phyloP scores from a whole-genome alignment of 2,329 filamentous ascomycete genomes.

The Colletotrichum lini region DNA sequence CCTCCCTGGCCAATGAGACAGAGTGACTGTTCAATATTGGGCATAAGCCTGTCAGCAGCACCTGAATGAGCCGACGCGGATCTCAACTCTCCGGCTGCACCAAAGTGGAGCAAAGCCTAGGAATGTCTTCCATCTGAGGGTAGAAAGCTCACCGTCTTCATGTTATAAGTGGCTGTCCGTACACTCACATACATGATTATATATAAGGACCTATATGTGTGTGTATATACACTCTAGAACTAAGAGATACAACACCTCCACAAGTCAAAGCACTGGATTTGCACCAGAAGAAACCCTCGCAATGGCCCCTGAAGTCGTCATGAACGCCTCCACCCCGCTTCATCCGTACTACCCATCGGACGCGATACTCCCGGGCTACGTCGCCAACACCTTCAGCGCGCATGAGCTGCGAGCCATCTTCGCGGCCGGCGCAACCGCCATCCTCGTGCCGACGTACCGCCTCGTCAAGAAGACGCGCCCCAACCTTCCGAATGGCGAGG shows the following conservation, averaged over 20 bases:
- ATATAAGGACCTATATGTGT: no score
- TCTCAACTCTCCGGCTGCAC: constrained; percentile 7
- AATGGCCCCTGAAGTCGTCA: constrained; percentile 7
- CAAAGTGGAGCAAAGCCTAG: constrained; percentile 6
- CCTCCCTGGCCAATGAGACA: constrained; percentile 7
- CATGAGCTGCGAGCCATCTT: constrained; percentile 73
- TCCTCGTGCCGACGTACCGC: constrained; percentile 71
- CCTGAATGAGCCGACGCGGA: constrained; percentile 32
- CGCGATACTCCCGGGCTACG: constrained; percentile 73
- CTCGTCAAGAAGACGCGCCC: constrained; percentile 68
- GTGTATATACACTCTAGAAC: no score
- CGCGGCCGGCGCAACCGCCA: constrained; percentile 65
- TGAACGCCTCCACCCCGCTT: constrained; percentile 28
- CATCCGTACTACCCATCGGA: constrained; percentile 83
- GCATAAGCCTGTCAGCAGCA: neutral
- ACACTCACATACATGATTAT: no score
- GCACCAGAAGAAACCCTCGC: no score
- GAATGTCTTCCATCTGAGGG: neutral
- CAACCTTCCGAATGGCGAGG: constrained; percentile 66
- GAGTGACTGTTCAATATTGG: neutral
- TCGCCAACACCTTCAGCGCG: constrained; percentile 75
- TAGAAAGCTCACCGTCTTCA: neutral
- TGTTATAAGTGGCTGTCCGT: neutral
- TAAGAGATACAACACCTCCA: neutral
- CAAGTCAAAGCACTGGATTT: neutral